Evolutionary conservation across 2,329 filamentous ascomycete genomes (phyloP).

Genomic region (Xylariaceae sp.): DNA sequence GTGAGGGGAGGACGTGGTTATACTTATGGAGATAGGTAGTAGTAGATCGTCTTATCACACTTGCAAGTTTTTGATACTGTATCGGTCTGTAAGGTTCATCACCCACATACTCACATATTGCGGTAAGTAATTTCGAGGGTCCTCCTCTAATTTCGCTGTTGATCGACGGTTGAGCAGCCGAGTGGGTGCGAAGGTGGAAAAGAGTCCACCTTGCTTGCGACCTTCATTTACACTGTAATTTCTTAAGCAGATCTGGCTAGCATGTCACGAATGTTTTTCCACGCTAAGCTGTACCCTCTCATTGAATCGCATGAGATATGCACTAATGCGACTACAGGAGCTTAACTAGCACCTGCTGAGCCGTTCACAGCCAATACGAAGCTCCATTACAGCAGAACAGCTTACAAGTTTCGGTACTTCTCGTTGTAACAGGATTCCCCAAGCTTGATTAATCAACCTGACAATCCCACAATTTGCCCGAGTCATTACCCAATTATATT

Average conservation of each 20-base stretch:
- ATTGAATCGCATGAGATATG: too few relatives aligned
- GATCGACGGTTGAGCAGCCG: conserved; percentile 31
- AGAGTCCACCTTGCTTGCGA: conserved; percentile 16
- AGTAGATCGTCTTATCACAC: too few relatives aligned
- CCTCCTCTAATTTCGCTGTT: conserved; percentile 30
- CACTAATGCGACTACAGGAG: conserved; percentile 30
- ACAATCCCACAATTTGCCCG: conserved; percentile 39
- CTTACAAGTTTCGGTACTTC: conserved; percentile 34
- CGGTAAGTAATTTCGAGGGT: conserved; percentile 30
- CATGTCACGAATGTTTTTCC: conserved; percentile 5
- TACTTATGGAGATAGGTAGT: too few relatives aligned
- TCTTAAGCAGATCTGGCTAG: conserved; percentile 24
- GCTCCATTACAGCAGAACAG: too few relatives aligned
- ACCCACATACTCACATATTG: conserved; percentile 7
- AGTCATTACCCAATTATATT: conserved; percentile 33
- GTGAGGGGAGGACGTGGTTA: too few relatives aligned
- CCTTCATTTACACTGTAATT: conserved; percentile 31
- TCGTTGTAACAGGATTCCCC: not conserved
- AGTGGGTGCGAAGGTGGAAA: conserved; percentile 10
- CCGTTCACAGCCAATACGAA: conserved; percentile 4
- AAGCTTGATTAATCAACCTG: conserved; percentile 1
- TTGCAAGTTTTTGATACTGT: too few relatives aligned
- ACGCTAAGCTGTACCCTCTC: too few relatives aligned
- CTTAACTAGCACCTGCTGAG: not conserved
- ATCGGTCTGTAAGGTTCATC: too few relatives aligned